phyloP scores from a whole-genome alignment of 768 basidiomycete genomes.

The Phanerodontia chrysosporium region DNA sequence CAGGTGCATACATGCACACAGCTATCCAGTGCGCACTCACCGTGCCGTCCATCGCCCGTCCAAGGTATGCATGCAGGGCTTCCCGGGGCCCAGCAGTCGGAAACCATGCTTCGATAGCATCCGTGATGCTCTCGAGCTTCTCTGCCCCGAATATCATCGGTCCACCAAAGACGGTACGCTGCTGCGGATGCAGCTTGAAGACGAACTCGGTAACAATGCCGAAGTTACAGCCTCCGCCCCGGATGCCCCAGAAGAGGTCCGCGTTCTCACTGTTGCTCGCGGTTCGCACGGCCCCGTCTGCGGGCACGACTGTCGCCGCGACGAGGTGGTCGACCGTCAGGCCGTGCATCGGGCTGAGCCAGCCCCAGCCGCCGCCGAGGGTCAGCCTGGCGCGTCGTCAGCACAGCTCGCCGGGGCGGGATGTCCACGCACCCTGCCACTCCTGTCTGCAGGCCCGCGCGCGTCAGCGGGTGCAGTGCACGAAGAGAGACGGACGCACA shows the following conservation, averaged over 20 bases:
- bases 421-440: slow-evolving; percentile 42
- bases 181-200: slow-evolving; percentile 40
- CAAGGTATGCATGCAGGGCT: slow-evolving; percentile 32
- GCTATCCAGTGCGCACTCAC: slow-evolving; percentile 20
- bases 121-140: slow-evolving; percentile 18
- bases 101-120: slow-evolving; percentile 32
- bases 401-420: no score
- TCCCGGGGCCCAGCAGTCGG: slow-evolving; percentile 22
- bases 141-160: slow-evolving; percentile 30
- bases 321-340: slow-evolving; percentile 42
- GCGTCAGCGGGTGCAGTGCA: neutral
- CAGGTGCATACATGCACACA: neutral
- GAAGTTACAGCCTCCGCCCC: slow-evolving; percentile 49
- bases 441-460: slow-evolving; percentile 35
- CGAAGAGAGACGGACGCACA: slow-evolving; percentile 27
- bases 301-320: slow-evolving; percentile 38
- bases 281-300: no score
- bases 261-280: slow-evolving; percentile 16
- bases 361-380: slow-evolving; percentile 51
- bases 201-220: slow-evolving; percentile 48
- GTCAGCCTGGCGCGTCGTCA: slow-evolving; percentile 31
- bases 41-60: slow-evolving; percentile 34
- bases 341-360: slow-evolving; percentile 36
- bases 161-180: slow-evolving; percentile 41
- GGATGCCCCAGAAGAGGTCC: slow-evolving; percentile 46